Conservation (phyloP, 208 protist genomes). For the Trypanosoma lewisi region DNA sequence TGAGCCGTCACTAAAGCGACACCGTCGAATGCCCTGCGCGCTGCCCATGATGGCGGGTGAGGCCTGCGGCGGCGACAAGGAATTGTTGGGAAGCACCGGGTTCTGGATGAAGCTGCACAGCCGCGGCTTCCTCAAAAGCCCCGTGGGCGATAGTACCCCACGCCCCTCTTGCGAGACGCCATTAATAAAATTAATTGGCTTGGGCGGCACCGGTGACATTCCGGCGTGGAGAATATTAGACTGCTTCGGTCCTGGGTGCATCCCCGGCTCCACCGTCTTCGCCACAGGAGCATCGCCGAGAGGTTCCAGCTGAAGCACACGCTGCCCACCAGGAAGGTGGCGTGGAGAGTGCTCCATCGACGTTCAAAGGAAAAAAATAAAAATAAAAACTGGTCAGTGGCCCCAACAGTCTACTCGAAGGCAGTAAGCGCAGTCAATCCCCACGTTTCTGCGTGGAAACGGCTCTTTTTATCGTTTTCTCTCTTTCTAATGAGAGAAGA, state of each 20-base stretch:
- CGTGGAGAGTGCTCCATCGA: not conserved
- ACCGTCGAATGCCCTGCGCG: not conserved
- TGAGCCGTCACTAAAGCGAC: not conserved
- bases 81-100: not conserved
- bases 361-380: not conserved
- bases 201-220: not conserved
- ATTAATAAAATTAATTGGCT: not conserved
- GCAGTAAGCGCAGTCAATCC: no score
- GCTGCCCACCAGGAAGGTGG: not conserved
- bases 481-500: no score
- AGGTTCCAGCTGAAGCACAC: conserved; percentile 5
- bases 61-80: not conserved
- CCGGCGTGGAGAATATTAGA: not conserved
- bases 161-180: not conserved
- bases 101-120: not conserved
- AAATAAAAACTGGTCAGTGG: conserved; percentile 2
- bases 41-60: conserved; percentile 1
- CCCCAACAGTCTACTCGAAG: no score
- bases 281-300: not conserved
- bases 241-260: not conserved
- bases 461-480: no score
- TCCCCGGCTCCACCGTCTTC: not conserved
- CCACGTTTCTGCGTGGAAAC: no score
- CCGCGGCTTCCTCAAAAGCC: not conserved
- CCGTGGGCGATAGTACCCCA: not conserved